These are phyloP conservation scores for Scolecobasidium constrictum DNA, from an alignment of 2,329 filamentous ascomycete species.

Conservation along the genomic window DNA sequence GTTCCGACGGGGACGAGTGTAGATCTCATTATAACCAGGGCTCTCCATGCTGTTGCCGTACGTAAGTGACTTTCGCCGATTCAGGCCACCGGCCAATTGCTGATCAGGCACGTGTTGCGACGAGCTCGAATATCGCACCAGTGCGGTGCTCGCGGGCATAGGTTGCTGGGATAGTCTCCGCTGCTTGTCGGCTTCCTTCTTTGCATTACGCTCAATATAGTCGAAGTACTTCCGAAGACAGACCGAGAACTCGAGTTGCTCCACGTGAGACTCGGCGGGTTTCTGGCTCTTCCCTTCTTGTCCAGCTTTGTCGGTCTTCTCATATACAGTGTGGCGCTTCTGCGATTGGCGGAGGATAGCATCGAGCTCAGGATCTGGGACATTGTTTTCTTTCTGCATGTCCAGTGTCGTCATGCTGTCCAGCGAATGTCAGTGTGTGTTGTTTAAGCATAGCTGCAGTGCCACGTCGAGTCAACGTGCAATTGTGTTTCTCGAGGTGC, in stretches of 20 bases:
- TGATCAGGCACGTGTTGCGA: not conserved
- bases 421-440: too few species aligned
- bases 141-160: not conserved
- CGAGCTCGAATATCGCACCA: not conserved
- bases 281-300: constrained; percentile 1
- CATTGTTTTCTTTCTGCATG: constrained; percentile 2
- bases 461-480: too few species aligned
- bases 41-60: constrained; percentile 1
- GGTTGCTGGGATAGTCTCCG: not conserved
- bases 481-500: too few species aligned
- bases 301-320: not conserved
- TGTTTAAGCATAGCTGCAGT: too few species aligned
- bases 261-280: constrained; percentile 1
- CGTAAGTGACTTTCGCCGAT: not conserved
- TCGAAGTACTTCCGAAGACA: constrained; percentile 9
- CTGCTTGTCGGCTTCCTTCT: not conserved
- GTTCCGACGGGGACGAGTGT: constrained; percentile 7
- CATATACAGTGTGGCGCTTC: constrained; percentile 4
- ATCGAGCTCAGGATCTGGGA: constrained; percentile 3
- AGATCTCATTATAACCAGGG: constrained; percentile 5
- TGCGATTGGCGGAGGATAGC: constrained; percentile 6
- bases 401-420: constrained; percentile 9
- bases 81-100: not conserved
- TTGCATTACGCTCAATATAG: not conserved
- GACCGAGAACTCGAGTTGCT: constrained; percentile 7